Conservation (phyloP, 805 yeast genomes). For the Pichia eremophila region DNA sequence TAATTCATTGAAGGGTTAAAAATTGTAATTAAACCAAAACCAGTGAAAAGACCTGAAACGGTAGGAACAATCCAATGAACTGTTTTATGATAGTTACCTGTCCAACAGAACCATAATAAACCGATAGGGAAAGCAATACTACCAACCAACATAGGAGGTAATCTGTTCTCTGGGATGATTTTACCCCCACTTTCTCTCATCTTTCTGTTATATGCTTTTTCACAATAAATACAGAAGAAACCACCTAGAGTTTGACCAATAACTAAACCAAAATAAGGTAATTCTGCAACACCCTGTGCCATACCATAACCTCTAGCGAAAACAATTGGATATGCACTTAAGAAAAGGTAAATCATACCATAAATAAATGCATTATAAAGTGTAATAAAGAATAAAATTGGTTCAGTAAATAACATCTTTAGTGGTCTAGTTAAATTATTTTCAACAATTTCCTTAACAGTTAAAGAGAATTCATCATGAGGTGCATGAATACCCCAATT, state of each 20-base stretch:
- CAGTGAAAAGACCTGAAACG: conserved; percentile 52
- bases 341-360: conserved; percentile 65
- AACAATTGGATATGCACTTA: conserved; percentile 70
- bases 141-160: conserved; percentile 68
- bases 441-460: conserved; percentile 50
- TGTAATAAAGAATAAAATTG: conserved; percentile 59
- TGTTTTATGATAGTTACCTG: conserved; percentile 60
- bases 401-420: conserved; percentile 57
- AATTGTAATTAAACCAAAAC: conserved; percentile 58
- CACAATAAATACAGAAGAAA: conserved; percentile 40
- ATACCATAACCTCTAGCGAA: conserved; percentile 55
- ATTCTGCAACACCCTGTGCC: conserved; percentile 54
- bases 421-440: conserved; percentile 64
- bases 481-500: conserved; percentile 80
- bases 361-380: conserved; percentile 71
- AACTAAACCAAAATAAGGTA: conserved; percentile 73
- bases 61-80: conserved; percentile 83
- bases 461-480: conserved; percentile 53
- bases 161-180: conserved; percentile 71
- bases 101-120: conserved; percentile 80
- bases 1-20: conserved; percentile 66
- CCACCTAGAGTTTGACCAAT: conserved; percentile 62
- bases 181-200: conserved; percentile 45
- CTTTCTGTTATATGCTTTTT: conserved; percentile 39
- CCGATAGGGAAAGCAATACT: conserved; percentile 68